Evolutionary conservation across 2,329 filamentous ascomycete genomes (phyloP).

Genomic region (Fusarium agapanthi): DNA sequence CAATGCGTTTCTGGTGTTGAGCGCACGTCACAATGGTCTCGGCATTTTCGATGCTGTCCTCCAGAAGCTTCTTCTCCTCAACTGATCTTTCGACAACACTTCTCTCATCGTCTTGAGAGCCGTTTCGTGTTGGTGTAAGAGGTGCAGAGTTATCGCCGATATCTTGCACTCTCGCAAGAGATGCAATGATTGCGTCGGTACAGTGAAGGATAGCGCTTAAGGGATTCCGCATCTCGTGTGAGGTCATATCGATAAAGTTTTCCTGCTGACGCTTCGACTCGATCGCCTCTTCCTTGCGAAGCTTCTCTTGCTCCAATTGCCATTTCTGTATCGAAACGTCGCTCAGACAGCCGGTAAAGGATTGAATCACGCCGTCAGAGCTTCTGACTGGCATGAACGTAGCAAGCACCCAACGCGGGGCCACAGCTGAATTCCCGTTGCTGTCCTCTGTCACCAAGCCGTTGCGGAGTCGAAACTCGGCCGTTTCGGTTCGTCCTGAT

Average conservation of each 20-base stretch:
- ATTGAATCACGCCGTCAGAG: constrained; percentile 56
- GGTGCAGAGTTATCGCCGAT: constrained; percentile 42
- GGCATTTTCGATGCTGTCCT: constrained; percentile 74
- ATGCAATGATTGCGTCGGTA: constrained; percentile 72
- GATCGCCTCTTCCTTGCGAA: constrained; percentile 63
- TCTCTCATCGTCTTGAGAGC: constrained; percentile 3
- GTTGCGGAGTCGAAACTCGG: constrained; percentile 59
- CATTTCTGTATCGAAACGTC: constrained; percentile 60
- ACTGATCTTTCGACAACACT: constrained; percentile 37
- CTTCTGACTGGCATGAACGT: constrained; percentile 61
- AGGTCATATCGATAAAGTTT: constrained; percentile 81
- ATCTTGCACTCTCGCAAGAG: constrained; percentile 55
- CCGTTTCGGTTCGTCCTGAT: constrained; percentile 55
- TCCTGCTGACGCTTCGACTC: constrained; percentile 75
- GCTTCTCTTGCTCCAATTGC: constrained; percentile 60
- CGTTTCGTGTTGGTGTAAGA: constrained; percentile 36
- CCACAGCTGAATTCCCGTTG: constrained; percentile 52
- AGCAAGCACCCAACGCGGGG: constrained; percentile 58
- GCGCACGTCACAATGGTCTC: constrained; percentile 82
- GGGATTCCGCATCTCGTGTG: constrained; percentile 78
- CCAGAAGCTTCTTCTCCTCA: constrained; percentile 57
- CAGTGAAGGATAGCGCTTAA: constrained; percentile 78
- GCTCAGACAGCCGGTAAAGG: constrained; percentile 57
- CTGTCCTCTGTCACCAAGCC: constrained; percentile 57
- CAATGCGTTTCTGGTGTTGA: constrained; percentile 81